Percentiles rank a stretch among this genome's conserved stretches.
Evolutionary conservation across 306 rosid genomes (phyloP).

Genomic region (Alnus rubra): DNA sequence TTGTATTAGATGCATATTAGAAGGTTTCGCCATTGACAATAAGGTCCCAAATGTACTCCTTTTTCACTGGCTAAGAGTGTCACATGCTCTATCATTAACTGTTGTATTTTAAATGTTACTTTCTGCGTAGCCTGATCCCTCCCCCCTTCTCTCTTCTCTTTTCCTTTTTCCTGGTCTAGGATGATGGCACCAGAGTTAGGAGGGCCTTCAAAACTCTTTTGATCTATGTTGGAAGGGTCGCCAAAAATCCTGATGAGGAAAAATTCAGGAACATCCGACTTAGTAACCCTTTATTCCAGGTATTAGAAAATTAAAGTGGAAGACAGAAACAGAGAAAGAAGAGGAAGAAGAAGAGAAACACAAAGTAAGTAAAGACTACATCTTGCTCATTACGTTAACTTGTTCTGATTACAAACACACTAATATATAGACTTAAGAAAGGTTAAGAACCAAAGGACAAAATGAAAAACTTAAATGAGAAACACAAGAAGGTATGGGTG

Average conservation of each 20-base stretch:
- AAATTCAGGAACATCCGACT: constrained; percentile 80
- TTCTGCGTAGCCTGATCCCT: neutral
- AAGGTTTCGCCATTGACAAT: neutral
- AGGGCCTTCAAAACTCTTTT: constrained; percentile 76
- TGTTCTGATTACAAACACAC: too few species aligned
- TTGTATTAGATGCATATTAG: neutral
- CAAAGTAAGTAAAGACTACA: too few species aligned
- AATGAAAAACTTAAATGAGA: too few species aligned
- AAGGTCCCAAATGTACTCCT: neutral
- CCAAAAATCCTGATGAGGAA: constrained; percentile 77
- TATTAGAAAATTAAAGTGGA: too few species aligned
- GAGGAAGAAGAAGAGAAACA: too few species aligned
- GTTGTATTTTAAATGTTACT: neutral
- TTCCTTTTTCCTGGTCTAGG: constrained; percentile 47
- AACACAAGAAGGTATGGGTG: too few species aligned
- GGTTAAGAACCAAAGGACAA: too few species aligned
- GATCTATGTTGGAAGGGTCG: constrained; percentile 78
- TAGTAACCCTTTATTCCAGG: constrained; percentile 64
- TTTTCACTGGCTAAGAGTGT: neutral
- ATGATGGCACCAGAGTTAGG: constrained; percentile 67
- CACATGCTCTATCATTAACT: neutral
- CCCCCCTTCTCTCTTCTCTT: constrained; percentile 1
- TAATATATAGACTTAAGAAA: too few species aligned
- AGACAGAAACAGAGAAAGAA: too few species aligned
- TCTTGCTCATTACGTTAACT: too few species aligned